These are phyloP conservation scores for Crotalaria pallida DNA, from an alignment of 306 rosid genomes.

Conservation along the genomic window DNA sequence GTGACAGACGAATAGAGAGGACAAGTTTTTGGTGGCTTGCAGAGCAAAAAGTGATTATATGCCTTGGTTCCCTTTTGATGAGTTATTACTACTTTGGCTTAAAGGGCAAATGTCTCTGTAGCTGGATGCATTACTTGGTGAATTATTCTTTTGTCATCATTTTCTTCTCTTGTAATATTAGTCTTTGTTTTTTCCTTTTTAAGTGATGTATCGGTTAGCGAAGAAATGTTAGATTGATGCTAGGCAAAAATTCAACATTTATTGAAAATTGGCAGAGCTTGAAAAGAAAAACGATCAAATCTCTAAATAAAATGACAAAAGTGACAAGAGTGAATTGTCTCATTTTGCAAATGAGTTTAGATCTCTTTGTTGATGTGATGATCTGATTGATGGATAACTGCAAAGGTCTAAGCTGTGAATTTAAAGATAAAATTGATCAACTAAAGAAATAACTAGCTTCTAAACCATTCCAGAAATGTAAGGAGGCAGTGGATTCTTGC, in stretches of 20 bases:
- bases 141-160: background rate
- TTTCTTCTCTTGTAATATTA: background rate
- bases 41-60: conserved; percentile 14
- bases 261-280: too few species aligned
- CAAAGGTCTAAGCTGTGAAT: too few species aligned
- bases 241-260: background rate
- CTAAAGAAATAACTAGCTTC: too few species aligned
- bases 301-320: too few species aligned
- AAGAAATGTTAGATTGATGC: background rate
- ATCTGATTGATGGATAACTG: too few species aligned
- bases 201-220: background rate
- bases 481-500: too few species aligned
- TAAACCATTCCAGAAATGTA: too few species aligned
- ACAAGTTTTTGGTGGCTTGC: conserved; percentile 1
- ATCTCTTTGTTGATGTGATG: too few species aligned
- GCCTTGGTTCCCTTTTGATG: background rate
- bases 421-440: too few species aligned
- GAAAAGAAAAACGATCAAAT: too few species aligned
- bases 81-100: conserved; percentile 3
- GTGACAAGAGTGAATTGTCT: too few species aligned
- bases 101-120: background rate
- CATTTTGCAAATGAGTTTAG: too few species aligned
- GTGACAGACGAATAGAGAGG: conserved; percentile 77
- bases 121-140: background rate
- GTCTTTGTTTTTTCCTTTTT: background rate